Evolutionary conservation across 2,329 filamentous ascomycete species (phyloP).

Genomic region (Fusarium sp.): DNA sequence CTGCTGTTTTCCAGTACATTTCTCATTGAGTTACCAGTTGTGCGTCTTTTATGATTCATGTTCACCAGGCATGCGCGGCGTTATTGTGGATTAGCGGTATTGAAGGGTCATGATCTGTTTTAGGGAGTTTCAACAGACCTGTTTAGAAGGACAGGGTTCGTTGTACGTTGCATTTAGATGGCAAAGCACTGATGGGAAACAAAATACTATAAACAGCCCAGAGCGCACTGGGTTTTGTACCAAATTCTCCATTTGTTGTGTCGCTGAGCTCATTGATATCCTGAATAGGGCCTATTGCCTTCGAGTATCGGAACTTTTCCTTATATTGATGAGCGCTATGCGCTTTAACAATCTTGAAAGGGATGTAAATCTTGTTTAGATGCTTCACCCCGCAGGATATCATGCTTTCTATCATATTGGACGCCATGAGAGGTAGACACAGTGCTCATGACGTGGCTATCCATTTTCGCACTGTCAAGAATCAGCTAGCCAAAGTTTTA

Average conservation of each 20-base stretch:
- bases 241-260: background rate
- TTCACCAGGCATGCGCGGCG: constrained; percentile 23
- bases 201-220: background rate
- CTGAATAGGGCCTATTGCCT: background rate
- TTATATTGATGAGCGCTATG: background rate
- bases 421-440: background rate
- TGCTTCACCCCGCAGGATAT: background rate
- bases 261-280: background rate
- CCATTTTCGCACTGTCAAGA: background rate
- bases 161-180: background rate
- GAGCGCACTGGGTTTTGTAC: background rate
- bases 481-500: constrained; percentile 7
- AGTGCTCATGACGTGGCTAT: background rate
- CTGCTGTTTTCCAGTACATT: constrained; percentile 98
- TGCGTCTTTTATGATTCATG: constrained; percentile 25
- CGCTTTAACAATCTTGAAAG: background rate
- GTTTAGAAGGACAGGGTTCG: background rate
- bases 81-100: constrained; percentile 26
- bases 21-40: constrained; percentile 72
- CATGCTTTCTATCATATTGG: background rate
- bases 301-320: background rate
- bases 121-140: constrained; percentile 11
- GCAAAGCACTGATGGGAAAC: background rate
- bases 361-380: background rate
- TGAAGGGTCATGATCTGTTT: constrained; percentile 5